A percentile compares a stretch with the other conserved stretches of the same genome.
These are phyloP conservation scores for Citrus unshiu DNA, from an alignment of 345 rosid species.

Conservation along the genomic window DNA sequence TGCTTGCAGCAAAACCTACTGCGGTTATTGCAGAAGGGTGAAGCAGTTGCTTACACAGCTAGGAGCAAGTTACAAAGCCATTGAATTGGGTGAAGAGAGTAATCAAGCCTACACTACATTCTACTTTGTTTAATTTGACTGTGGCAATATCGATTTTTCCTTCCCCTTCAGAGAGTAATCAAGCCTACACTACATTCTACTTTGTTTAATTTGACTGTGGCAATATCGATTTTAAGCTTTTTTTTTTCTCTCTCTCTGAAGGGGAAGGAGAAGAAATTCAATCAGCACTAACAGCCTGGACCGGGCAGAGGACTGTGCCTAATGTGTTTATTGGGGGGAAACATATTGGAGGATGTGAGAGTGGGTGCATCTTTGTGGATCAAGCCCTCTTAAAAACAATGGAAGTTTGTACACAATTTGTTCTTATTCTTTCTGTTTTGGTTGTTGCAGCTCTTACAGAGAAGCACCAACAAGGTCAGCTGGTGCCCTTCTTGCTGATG, in stretches of 20 bases:
- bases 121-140: no score
- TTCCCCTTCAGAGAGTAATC: constrained; percentile 26
- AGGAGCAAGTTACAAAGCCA: constrained; percentile 39
- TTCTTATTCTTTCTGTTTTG: neutral
- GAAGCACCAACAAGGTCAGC: constrained; percentile 46
- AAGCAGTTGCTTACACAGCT: constrained; percentile 53
- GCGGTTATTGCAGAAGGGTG: constrained; percentile 60
- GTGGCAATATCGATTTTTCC: no score
- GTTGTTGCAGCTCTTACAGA: constrained; percentile 43
- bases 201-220: no score
- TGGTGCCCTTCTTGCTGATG: constrained; percentile 49
- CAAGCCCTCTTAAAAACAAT: neutral
- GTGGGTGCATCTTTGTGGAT: constrained; percentile 27
- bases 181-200: no score
- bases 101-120: neutral
- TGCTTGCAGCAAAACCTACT: constrained; percentile 57
- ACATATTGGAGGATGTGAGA: constrained; percentile 60
- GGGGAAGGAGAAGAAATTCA: constrained; percentile 48
- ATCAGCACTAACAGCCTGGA: constrained; percentile 52
- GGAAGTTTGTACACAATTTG: neutral
- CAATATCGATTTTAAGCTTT: no score
- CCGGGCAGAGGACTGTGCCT: constrained; percentile 60
- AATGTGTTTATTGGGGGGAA: constrained; percentile 61
- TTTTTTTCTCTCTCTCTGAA: neutral
- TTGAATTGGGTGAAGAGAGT: constrained; percentile 50